These are phyloP conservation scores for Eucalyptus pumila DNA, from an alignment of 345 rosid genomes.

Conservation along the genomic window DNA sequence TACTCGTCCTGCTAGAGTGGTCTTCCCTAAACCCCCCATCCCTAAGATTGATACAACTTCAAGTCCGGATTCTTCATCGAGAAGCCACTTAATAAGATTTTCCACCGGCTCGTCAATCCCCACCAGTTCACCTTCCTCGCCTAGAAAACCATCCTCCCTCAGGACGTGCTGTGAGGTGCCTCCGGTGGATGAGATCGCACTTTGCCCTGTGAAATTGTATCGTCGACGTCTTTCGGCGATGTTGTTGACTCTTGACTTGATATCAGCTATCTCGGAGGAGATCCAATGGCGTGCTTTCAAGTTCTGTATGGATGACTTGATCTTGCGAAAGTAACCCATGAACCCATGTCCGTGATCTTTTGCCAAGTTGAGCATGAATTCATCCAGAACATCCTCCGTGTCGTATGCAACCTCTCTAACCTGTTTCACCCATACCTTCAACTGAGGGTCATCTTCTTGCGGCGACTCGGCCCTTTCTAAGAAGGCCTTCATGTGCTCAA, in stretches of 20 bases:
- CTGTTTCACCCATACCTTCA: neutral
- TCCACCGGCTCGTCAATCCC: too few relatives aligned
- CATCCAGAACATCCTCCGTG: neutral
- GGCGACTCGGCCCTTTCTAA: neutral
- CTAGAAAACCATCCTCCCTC: neutral
- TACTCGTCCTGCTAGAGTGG: neutral
- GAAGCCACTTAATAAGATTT: too few relatives aligned
- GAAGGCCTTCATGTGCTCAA: neutral
- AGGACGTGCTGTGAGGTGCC: neutral
- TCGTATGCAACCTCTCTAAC: neutral
- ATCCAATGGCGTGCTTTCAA: neutral
- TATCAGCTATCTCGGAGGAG: neutral
- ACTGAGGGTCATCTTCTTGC: neutral
- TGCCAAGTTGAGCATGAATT: neutral
- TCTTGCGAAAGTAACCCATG: neutral
- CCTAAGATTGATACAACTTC: too few relatives aligned
- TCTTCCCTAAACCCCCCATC: too few relatives aligned
- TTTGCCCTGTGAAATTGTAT: neutral
- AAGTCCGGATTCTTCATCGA: too few relatives aligned
- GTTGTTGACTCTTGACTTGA: neutral
- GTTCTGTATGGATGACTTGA: neutral
- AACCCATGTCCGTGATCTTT: neutral
- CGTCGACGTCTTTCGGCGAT: neutral
- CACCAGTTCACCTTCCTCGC: neutral
- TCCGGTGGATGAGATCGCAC: neutral